These are phyloP conservation scores for Yarrowia deformans DNA, from an alignment of 805 yeast genomes.

Conservation along the genomic window DNA sequence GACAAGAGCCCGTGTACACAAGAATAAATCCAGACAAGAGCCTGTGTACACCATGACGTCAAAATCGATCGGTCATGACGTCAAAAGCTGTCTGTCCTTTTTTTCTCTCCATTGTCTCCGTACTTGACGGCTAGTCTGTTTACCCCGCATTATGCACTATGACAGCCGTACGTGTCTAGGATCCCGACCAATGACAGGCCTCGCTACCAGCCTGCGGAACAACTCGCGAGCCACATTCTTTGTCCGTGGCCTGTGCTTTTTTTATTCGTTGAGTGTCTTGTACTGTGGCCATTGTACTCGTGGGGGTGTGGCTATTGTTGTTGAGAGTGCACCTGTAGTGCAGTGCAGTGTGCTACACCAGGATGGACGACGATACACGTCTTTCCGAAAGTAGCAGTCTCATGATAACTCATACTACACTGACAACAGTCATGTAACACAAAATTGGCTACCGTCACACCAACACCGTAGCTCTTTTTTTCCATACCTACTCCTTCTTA, in stretches of 20 bases:
- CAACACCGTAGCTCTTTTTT: no score
- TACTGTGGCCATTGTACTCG: no score
- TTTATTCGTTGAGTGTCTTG: no score
- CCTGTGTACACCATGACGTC: neutral
- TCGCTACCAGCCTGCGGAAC: neutral
- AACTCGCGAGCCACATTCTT: constrained; percentile 3
- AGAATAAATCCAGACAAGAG: neutral
- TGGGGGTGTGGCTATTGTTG: no score
- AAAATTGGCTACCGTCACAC: no score
- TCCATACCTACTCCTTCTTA: no score
- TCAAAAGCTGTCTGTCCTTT: neutral
- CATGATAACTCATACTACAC: no score
- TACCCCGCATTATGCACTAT: constrained; percentile 8
- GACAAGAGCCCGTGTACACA: neutral
- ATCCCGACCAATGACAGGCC: neutral
- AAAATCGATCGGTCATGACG: neutral
- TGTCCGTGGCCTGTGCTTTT: neutral
- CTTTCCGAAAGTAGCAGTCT: no score
- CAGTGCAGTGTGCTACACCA: no score
- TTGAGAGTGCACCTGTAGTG: no score
- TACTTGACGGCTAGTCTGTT: neutral
- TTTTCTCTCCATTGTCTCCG: neutral
- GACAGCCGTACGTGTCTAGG: neutral
- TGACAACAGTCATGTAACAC: no score
- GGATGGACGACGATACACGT: no score